Conservation (phyloP, 1,284 basidiomycete genomes). For the Pseudozyma sp. region DNA sequence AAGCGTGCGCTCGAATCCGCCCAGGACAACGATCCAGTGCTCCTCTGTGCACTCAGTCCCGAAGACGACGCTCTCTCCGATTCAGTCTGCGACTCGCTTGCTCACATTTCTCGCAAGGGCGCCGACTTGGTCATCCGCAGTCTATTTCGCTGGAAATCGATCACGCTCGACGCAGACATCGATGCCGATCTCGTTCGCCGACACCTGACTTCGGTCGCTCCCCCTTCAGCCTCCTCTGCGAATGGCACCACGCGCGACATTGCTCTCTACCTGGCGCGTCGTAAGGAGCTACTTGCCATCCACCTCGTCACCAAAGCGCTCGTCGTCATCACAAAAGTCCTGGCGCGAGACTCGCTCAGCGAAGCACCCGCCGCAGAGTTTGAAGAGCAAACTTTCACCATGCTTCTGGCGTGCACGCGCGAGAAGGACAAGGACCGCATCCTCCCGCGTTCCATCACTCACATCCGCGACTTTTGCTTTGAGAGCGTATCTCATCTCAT, state of each 20-base stretch:
- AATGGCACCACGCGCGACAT: slow-evolving; percentile 34
- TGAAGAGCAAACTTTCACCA: slow-evolving; percentile 55
- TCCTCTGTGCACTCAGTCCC: slow-evolving; percentile 73
- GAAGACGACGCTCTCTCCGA: slow-evolving; percentile 83
- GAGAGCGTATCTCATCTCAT: slow-evolving; percentile 60
- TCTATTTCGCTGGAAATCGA: slow-evolving; percentile 83
- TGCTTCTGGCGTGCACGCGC: slow-evolving; percentile 59
- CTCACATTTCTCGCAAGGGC: slow-evolving; percentile 85
- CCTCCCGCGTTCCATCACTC: slow-evolving; percentile 33
- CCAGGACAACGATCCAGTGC: slow-evolving; percentile 46
- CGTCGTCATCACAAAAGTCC: slow-evolving; percentile 38
- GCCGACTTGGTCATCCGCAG: slow-evolving; percentile 86
- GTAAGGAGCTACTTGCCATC: slow-evolving; percentile 51
- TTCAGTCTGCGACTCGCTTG: slow-evolving; percentile 81
- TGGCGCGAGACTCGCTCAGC: slow-evolving; percentile 22
- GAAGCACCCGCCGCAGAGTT: slow-evolving; percentile 51
- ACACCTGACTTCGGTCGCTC: slow-evolving; percentile 25
- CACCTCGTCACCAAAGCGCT: slow-evolving; percentile 50
- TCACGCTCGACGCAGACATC: slow-evolving; percentile 39
- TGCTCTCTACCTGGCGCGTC: slow-evolving; percentile 47
- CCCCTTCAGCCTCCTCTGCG: slow-evolving; percentile 3
- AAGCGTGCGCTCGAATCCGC: slow-evolving; percentile 46
- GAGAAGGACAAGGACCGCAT: slow-evolving; percentile 55
- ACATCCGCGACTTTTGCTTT: slow-evolving; percentile 58
- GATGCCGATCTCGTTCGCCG: slow-evolving; percentile 41